These are phyloP conservation scores for Aspergillus luchuensis DNA, from an alignment of 2,329 filamentous ascomycete genomes.

Conservation along the genomic window DNA sequence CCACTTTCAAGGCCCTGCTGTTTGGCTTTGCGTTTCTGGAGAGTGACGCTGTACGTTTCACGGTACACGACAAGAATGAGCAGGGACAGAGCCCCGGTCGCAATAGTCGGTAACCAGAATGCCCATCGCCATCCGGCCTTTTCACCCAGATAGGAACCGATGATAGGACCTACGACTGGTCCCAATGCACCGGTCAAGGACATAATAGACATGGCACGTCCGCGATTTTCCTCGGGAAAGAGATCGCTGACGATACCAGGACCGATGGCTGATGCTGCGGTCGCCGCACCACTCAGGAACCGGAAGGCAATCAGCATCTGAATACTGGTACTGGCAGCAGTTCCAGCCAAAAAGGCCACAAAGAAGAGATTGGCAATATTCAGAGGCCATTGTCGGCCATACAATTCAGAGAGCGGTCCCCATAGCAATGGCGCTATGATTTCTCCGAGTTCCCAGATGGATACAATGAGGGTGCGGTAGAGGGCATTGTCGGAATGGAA, in stretches of 20 bases:
- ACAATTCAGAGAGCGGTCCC: slow-evolving; percentile 15
- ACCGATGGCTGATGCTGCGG: slow-evolving; percentile 2
- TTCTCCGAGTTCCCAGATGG: slow-evolving; percentile 13
- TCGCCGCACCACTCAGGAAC: slow-evolving; percentile 14
- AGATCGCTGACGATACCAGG: slow-evolving; percentile 3
- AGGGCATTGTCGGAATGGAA: slow-evolving; percentile 8
- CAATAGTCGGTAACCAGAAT: slow-evolving; percentile 7
- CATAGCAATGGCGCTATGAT: slow-evolving; percentile 14
- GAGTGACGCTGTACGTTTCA: slow-evolving; percentile 7
- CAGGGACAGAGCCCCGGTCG: neutral
- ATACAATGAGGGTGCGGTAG: slow-evolving; percentile 7
- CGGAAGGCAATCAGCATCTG: slow-evolving; percentile 11
- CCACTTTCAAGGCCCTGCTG: neutral
- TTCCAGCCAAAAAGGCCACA: slow-evolving; percentile 11
- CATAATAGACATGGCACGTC: slow-evolving; percentile 7
- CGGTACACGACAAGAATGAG: neutral
- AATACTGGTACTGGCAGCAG: slow-evolving; percentile 11
- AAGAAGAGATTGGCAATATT: slow-evolving; percentile 19
- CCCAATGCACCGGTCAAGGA: neutral
- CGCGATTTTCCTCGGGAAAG: neutral
- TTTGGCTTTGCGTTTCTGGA: slow-evolving; percentile 2
- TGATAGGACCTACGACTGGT: slow-evolving; percentile 4
- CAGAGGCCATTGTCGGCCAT: slow-evolving; percentile 13
- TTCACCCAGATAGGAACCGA: slow-evolving; percentile 1
- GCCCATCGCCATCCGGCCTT: slow-evolving; percentile 10